Conservation (phyloP, 371 early-diverging fungal genomes). For the Capillidium heterosporum region DNA sequence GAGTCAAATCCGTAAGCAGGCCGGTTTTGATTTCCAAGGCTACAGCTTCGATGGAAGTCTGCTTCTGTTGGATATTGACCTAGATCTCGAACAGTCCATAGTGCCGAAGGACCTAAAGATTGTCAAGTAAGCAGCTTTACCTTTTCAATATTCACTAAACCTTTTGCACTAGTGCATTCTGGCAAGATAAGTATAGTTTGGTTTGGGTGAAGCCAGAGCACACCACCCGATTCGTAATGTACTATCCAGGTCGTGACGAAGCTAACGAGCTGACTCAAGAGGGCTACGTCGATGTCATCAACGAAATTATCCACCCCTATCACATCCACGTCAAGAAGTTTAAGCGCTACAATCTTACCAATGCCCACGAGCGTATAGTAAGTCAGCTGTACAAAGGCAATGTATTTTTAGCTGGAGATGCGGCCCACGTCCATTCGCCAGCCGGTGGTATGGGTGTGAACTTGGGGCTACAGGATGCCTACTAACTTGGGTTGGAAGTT, state of each 20-base stretch:
- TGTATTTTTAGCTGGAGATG: conserved; percentile 20
- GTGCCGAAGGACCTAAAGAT: background rate
- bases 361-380: background rate
- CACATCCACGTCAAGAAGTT: conserved; percentile 9
- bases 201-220: background rate
- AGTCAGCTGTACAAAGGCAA: background rate
- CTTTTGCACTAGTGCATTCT: background rate
- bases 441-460: conserved; percentile 24
- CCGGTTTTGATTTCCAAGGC: background rate
- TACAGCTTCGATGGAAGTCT: background rate
- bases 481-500: conserved; percentile 23
- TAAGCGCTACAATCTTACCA: background rate
- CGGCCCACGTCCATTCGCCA: conserved; percentile 20
- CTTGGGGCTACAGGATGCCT: conserved; percentile 25
- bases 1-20: background rate
- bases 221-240: conserved; percentile 1
- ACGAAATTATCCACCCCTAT: conserved; percentile 4
- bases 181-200: background rate
- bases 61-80: background rate
- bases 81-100: too few relatives aligned
- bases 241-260: conserved; percentile 4
- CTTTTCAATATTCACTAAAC: conserved; percentile 5
- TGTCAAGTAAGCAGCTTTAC: background rate
- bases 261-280: conserved; percentile 9
- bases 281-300: conserved; percentile 8